Evolutionary conservation across 768 basidiomycete genomes (phyloP), one percentile per base, ranked within the genome.

Genomic region (Baorangia bicolor): DNA sequence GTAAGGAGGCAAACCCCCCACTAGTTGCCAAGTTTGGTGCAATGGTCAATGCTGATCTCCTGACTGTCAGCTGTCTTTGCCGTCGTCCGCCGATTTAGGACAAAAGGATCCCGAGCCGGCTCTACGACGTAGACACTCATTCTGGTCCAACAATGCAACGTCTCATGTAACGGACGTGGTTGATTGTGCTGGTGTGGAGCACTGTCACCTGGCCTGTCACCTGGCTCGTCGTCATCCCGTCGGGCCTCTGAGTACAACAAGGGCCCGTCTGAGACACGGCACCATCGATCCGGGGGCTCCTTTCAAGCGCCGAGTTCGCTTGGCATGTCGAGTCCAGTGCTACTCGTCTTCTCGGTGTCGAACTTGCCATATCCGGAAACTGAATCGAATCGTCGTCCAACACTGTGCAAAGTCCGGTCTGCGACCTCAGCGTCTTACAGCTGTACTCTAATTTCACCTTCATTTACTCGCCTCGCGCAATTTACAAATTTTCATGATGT

Each of bases 81-180:
- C 38, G 27, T 44, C 8, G 18, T 58, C 41, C 35, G 58, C 53
- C 53, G 50, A 43, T 31, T 45, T 46, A n/a, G 46, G 47, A 46
- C 50, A 60, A 40, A n/a, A 7, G 25, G 12, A n/a, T n/a, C 6
- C 10, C 25, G 31, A 44, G 12, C 3, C 11, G 20, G 18, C 46
- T 31, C 28, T n/a, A 16, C 12, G 30, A 8, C 28, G 12, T n/a
- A 28, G 16, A 13, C 7, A n/a, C n/a, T 27, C 45, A 33, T 46
- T 59, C 13, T 34, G 13, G 43, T 60, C 30, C 35, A 60, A 59
- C 58, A 59, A 59, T 55, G 58, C 25, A 25, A 18, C 25, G 28
- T 40, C n/a, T 30, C 41, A 45, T 25, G 16, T 27, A 21, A 28
- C 28, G 16, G 21, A 14, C n/a, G 10, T 11, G 38, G 37, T 33